Percentiles rank a stretch among this genome's conserved stretches.
phyloP scores from a whole-genome alignment of 2,329 filamentous ascomycete genomes.

The Aspergillus fumigatus region DNA sequence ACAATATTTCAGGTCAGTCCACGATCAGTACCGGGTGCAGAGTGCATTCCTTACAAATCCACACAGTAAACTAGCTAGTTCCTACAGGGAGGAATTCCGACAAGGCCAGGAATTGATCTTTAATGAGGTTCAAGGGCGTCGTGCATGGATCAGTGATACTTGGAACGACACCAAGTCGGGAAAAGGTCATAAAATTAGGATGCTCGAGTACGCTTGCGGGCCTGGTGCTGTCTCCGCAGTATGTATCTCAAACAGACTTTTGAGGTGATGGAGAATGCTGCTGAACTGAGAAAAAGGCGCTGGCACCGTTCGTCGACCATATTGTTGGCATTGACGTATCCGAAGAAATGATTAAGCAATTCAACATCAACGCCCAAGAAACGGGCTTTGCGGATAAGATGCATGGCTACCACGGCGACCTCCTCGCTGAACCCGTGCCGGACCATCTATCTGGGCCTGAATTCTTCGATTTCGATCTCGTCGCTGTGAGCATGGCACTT shows the following conservation, averaged over 20 bases:
- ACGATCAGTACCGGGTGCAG: neutral
- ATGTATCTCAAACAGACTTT: slow-evolving; percentile 20
- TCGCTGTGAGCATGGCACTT: slow-evolving; percentile 58
- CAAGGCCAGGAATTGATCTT: slow-evolving; percentile 53
- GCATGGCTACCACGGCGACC: slow-evolving; percentile 55
- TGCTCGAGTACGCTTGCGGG: slow-evolving; percentile 75
- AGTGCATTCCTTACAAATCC: neutral
- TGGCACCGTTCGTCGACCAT: slow-evolving; percentile 59
- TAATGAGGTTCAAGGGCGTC: slow-evolving; percentile 48
- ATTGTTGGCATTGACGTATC: slow-evolving; percentile 67
- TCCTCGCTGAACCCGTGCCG: slow-evolving; percentile 50
- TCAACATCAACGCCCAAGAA: slow-evolving; percentile 57
- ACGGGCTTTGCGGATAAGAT: slow-evolving; percentile 51
- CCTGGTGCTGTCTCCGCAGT: slow-evolving; percentile 64
- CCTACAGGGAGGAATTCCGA: slow-evolving; percentile 55
- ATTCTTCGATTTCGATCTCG: slow-evolving; percentile 67
- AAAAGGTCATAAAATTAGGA: slow-evolving; percentile 38
- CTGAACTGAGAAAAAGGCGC: slow-evolving; percentile 34
- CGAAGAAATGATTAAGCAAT: slow-evolving; percentile 63
- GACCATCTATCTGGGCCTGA: slow-evolving; percentile 54
- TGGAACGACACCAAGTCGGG: slow-evolving; percentile 39
- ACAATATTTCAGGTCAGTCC: slow-evolving; percentile 38
- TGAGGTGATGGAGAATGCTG: neutral
- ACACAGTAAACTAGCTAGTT: slow-evolving; percentile 48
- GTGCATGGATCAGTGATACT: slow-evolving; percentile 59